These are phyloP conservation scores for Cudoniella acicularis DNA, from an alignment of 495 filamentous ascomycete species.

Conservation along the genomic window DNA sequence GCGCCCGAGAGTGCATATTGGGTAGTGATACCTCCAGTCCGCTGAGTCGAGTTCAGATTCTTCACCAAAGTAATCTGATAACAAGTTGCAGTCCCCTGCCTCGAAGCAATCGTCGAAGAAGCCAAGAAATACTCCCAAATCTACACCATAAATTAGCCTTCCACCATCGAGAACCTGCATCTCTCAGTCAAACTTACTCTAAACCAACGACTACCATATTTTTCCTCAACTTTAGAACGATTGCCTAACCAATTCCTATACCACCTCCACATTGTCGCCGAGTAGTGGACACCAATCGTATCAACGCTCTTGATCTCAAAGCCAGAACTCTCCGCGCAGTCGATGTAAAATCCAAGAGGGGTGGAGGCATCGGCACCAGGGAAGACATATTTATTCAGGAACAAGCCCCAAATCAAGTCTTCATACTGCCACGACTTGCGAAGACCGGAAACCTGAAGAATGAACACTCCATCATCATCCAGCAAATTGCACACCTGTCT, in stretches of 20 bases:
- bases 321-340: conserved; percentile 67
- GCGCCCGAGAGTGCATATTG: conserved; percentile 76
- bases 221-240: conserved; percentile 87
- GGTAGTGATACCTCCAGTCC: conserved; percentile 75
- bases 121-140: conserved; percentile 99
- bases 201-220: conserved; percentile 96
- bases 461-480: conserved; percentile 79
- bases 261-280: conserved; percentile 95
- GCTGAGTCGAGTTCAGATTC: conserved; percentile 96
- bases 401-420: conserved; percentile 82
- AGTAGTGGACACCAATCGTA: conserved; percentile 95
- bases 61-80: conserved; percentile 97
- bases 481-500: conserved; percentile 79
- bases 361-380: conserved; percentile 83
- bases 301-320: conserved; percentile 77
- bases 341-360: conserved; percentile 69
- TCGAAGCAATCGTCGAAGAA: conserved; percentile 84
- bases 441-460: conserved; percentile 78
- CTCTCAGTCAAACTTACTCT: conserved; percentile 58
- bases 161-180: not conserved
- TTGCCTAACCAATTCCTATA: conserved; percentile 99
- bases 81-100: conserved; percentile 91
- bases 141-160: conserved; percentile 42
- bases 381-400: conserved; percentile 93
- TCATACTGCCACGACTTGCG: conserved; percentile 85